Evolutionary conservation across 83 land plant species (phyloP).

Genomic region (Thuja plicata): DNA sequence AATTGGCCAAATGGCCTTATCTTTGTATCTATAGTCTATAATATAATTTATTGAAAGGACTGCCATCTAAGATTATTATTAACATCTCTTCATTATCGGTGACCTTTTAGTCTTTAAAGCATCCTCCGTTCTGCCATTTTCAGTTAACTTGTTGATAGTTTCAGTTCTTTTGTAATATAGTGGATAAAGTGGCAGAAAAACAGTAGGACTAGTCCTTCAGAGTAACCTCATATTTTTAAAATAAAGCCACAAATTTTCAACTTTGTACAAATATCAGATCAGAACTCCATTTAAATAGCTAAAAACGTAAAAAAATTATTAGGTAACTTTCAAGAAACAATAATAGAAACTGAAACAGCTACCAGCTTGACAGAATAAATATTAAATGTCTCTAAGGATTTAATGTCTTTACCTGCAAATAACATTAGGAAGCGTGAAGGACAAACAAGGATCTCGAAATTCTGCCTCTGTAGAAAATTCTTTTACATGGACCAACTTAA

Average conservation of each 20-base stretch:
- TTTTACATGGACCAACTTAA: conserved; percentile 73
- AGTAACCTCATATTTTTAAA: neutral
- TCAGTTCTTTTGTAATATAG: neutral
- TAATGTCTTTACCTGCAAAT: conserved; percentile 84
- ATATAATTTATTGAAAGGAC: neutral
- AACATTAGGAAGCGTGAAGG: conserved; percentile 91
- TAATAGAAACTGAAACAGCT: neutral
- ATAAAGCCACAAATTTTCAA: neutral
- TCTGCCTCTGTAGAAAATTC: conserved; percentile 96
- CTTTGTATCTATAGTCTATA: neutral
- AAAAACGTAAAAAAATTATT: neutral
- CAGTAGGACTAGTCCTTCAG: neutral
- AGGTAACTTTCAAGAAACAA: neutral
- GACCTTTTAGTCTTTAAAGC: neutral
- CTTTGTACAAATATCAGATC: neutral
- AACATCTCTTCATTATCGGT: neutral
- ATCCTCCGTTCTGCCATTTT: neutral
- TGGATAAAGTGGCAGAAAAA: neutral
- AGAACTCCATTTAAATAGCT: neutral
- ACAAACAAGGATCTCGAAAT: conserved; percentile 68
- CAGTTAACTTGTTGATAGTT: neutral
- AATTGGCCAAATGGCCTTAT: neutral
- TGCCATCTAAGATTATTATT: neutral
- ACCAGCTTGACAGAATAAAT: neutral
- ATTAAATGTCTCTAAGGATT: neutral